Evolutionary conservation across 345 rosid species (phyloP).

Genomic region (Gynandropsis gynandra): DNA sequence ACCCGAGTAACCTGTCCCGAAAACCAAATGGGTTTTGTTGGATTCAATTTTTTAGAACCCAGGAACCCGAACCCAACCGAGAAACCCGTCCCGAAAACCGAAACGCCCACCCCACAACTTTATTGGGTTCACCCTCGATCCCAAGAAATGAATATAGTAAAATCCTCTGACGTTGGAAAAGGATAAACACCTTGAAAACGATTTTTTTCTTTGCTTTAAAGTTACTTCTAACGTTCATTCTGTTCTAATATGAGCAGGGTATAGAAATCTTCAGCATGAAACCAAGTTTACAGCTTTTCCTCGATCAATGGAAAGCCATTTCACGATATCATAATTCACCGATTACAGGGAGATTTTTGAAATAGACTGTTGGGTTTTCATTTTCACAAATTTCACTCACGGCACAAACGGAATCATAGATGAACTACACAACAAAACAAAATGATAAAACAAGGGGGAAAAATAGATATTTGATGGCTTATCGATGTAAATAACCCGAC

Average conservation of each 20-base stretch:
- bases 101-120: neutral
- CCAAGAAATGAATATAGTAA: slow-evolving; percentile 4
- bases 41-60: no score
- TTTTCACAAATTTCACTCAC: neutral
- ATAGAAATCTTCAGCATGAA: no score
- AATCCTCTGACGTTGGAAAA: slow-evolving; percentile 10
- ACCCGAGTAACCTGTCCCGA: no score
- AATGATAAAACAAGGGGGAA: neutral
- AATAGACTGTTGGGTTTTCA: neutral
- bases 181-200: slow-evolving; percentile 8
- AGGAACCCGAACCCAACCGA: no score
- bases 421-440: neutral
- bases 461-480: no score
- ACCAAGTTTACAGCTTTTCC: neutral
- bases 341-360: neutral
- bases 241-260: neutral
- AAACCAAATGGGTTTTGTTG: no score
- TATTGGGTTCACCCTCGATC: slow-evolving; percentile 14
- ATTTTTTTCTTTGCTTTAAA: neutral
- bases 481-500: neutral
- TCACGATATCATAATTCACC: neutral
- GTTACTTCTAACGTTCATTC: neutral
- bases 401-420: neutral
- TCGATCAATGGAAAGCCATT: neutral
- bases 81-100: no score